Conservation (phyloP, 179 eudicot species). For the Silene noctiflora region DNA sequence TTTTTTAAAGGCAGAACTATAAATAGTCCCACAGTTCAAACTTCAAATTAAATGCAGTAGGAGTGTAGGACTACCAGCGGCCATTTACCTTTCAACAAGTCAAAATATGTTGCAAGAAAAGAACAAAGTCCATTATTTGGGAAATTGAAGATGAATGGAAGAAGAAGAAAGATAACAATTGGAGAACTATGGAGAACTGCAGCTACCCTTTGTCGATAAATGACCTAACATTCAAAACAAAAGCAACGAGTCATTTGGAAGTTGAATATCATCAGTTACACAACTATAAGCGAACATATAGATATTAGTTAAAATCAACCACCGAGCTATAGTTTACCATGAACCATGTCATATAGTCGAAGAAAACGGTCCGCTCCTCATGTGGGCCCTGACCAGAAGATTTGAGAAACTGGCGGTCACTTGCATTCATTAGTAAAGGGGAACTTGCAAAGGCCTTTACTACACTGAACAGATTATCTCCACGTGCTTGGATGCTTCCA, state of each 20-base stretch:
- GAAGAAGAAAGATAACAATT: conserved; percentile 47
- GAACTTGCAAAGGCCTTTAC: conserved; percentile 79
- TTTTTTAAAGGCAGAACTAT: background rate
- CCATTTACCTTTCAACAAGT: conserved; percentile 69
- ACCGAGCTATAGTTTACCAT: conserved; percentile 47
- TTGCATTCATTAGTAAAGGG: conserved; percentile 52
- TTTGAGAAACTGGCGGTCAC: conserved; percentile 47
- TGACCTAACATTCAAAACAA: conserved; percentile 46
- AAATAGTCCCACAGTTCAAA: background rate
- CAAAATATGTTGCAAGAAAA: conserved; percentile 43
- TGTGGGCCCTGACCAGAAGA: conserved; percentile 36
- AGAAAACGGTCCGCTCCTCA: conserved; percentile 67
- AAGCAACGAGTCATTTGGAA: conserved; percentile 17
- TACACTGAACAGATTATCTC: conserved; percentile 74
- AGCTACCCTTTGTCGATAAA: conserved; percentile 65
- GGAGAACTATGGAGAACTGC: conserved; percentile 72
- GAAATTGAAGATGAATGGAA: conserved; percentile 51
- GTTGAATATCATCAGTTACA: conserved; percentile 7
- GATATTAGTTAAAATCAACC: background rate
- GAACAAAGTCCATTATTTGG: conserved; percentile 36
- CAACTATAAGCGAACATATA: conserved; percentile 13
- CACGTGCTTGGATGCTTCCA: conserved; percentile 98
- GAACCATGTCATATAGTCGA: conserved; percentile 78
- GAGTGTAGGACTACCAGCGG: background rate
- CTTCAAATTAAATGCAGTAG: background rate